Conservation (phyloP, 805 yeast genomes). For the Kodamaea kakaduensis region DNA sequence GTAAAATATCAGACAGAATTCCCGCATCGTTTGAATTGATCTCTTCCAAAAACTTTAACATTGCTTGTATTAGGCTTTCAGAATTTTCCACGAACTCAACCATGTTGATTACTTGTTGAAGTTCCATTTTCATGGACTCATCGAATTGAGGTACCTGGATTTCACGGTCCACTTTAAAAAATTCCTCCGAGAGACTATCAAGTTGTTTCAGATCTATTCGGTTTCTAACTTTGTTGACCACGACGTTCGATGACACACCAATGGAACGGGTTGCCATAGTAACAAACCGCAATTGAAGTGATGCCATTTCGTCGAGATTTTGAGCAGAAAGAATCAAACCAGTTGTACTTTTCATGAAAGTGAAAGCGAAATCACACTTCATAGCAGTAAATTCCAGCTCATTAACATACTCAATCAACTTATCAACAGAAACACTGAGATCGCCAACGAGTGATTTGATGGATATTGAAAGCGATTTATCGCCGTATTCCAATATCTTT, state of each 20-base stretch:
- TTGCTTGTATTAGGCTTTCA: no score
- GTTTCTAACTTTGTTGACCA: conserved; percentile 1
- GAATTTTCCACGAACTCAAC: no score
- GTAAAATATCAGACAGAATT: no score
- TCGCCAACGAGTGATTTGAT: not conserved
- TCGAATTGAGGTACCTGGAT: not conserved
- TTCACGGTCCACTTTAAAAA: not conserved
- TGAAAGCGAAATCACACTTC: not conserved
- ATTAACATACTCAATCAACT: not conserved
- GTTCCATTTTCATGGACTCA: not conserved
- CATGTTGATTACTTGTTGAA: no score
- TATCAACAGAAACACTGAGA: not conserved
- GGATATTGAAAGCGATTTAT: not conserved
- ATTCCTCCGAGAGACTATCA: not conserved
- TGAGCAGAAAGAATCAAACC: no score
- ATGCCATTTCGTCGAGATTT: no score
- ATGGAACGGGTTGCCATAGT: not conserved
- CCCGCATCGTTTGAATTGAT: no score
- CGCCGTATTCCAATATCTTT: conserved; percentile 3
- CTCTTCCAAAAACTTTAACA: no score
- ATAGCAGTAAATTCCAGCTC: not conserved
- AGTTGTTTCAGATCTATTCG: not conserved
- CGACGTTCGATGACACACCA: not conserved
- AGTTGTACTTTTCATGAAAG: no score
- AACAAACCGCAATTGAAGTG: no score